Conservation (phyloP, 805 yeast species). For the Vanderwaltozyma polyspora region DNA sequence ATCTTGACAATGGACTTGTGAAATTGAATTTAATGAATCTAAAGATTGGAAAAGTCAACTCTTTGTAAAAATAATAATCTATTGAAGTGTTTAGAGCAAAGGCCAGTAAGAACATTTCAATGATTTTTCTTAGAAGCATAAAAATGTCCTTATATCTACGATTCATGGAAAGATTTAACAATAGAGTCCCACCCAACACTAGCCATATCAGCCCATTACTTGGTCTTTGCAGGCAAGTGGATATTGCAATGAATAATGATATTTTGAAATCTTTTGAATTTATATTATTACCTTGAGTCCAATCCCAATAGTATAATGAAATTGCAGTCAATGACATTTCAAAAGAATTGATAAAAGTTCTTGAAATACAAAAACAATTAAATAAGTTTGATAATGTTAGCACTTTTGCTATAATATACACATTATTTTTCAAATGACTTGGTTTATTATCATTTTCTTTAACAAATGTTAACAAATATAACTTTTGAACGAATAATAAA, state of each 20-base stretch:
- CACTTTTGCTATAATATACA: slow-evolving; percentile 11
- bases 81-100: slow-evolving; percentile 31
- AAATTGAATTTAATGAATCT: slow-evolving; percentile 71
- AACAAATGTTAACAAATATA: slow-evolving; percentile 14
- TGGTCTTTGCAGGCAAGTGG: slow-evolving; percentile 69
- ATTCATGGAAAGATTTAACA: slow-evolving; percentile 8
- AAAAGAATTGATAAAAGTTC: slow-evolving; percentile 78
- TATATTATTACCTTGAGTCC: slow-evolving; percentile 29
- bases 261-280: slow-evolving; percentile 16
- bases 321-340: slow-evolving; percentile 62
- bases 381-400: slow-evolving; percentile 33
- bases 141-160: slow-evolving; percentile 5
- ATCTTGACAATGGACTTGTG: slow-evolving; percentile 57
- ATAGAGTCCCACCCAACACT: slow-evolving; percentile 37
- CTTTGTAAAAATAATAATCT: slow-evolving; percentile 53
- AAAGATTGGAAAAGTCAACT: slow-evolving; percentile 47
- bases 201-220: slow-evolving; percentile 75
- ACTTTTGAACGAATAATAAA: slow-evolving; percentile 35
- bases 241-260: slow-evolving; percentile 42
- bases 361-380: slow-evolving; percentile 69
- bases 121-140: slow-evolving; percentile 13
- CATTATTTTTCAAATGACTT: slow-evolving; percentile 1
- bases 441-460: slow-evolving; percentile 5
- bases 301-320: slow-evolving; percentile 65
- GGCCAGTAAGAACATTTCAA: slow-evolving; percentile 16